Base-by-base conservation (phyloP, 2,329 filamentous ascomycete genomes). In the Sarocladiaceae sp. region DNA sequence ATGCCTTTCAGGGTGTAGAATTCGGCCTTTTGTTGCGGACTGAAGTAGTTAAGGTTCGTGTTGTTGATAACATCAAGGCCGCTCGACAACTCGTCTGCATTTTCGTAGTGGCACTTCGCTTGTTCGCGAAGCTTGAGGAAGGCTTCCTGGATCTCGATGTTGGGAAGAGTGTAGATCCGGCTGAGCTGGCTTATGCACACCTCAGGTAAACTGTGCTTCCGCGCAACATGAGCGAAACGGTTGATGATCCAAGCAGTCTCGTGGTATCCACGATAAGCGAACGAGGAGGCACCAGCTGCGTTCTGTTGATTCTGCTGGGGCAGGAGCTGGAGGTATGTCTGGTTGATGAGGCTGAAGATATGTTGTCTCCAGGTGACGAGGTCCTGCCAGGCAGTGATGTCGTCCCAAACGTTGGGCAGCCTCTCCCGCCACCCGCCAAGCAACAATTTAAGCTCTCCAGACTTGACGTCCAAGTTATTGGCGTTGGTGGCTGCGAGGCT, bases 231-330 rank as follows among this genome's bases (percentile, higher is more conserved):
- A 1, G 93, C 94, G 58, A 98, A 99, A 15, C 93, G 80, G 63
- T 99, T 99, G 66, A 99, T 98, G 54, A 98, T 99, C 93, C 93
- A 99, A 2, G 93, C 93, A 11, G 93, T 98, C 68, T 99, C 93
- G 57, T 99, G 93, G 60, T 95, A 98, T 20, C 93, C 93, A 34
- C 93, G 82, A 61, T 98, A 99, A 0, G 93, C 93, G 62, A 93
- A 97, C 1, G 64, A 67, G 0, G 90, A 96, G 39, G 91, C 91
- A 46, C 88, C 89, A 45, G 86, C 87, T 1, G 89, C 80, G 54
- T 88, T 93, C 60, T 85, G 83, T 19, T 62, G 61, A 3, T 84
- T 82, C 56, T 87, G 83, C 15, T 79, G 82, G 2, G 89, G 90
- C 31, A 97, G 70, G 35, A 98, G 76, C 44, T 82, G 79, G 10